Base-by-base conservation (phyloP, 495 filamentous ascomycete species). In the Recurvomyces mirabilis region DNA sequence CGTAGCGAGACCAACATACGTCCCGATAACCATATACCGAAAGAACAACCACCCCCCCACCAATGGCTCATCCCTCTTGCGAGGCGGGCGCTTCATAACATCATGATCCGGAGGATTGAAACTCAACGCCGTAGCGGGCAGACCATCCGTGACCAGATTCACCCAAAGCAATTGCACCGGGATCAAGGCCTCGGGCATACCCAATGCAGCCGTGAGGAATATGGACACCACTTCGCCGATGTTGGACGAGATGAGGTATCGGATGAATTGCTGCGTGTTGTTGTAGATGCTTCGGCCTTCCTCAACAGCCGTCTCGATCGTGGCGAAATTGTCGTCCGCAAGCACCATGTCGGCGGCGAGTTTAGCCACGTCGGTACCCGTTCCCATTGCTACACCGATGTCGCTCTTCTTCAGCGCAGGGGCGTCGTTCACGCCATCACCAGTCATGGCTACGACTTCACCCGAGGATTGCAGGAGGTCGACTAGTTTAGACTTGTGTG, bases 211-310 rank as follows among this genome's bases (percentile, higher is more conserved):
- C 15, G 93, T 99, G 60, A 99, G 64, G 75, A 99, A 99, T 63
- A 99, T 99, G 14, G 93, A 99, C 9, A 99, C 93, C 24, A 99
- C 93, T 61, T 99, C 93, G 63, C 93, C 93, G 38, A 99, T 99
- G 67, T 99, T 99, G 23, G 88, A 95, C 7, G 87, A 94, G 63
- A 99, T 99, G 38, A 99, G 73, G 61, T 99, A 99, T 21, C 93
- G 84, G 64, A 99, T 99, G 63, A 99, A 99, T 60, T 99, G 93
- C 60, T 99, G 93, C 2, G 93, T 99, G 72, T 99, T 99, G 78
- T 89, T 95, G 72, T 93, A 99, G 68, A 99, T 99, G 24, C 87
- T 87, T 41, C 93, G 81, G 41, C 93, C 93, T 64, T 99, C 93
- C 64, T 95, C 91, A 40, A 99, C 87, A 25, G 93, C 93, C 43